Percentiles rank a stretch among this genome's conserved stretches.
These are phyloP conservation scores for Lactarius psammicola DNA, from an alignment of 768 basidiomycete genomes.

Conservation along the genomic window DNA sequence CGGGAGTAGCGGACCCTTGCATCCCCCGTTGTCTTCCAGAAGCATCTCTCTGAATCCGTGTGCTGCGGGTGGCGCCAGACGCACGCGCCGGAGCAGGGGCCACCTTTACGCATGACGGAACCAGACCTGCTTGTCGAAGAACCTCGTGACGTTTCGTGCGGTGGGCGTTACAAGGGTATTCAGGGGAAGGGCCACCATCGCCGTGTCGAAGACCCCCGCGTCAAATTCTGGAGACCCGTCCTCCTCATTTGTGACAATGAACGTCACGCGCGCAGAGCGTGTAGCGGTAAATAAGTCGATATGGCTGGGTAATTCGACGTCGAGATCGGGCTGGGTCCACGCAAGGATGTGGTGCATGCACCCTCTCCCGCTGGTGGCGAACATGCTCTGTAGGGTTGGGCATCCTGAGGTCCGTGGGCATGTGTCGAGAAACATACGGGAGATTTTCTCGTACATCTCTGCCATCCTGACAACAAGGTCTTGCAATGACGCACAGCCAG, in stretches of 20 bases:
- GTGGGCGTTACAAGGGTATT: too few relatives aligned
- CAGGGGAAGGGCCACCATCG: too few relatives aligned
- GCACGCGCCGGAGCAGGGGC: too few relatives aligned
- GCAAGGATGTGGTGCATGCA: not conserved
- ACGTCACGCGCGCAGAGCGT: not conserved
- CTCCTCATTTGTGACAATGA: not conserved
- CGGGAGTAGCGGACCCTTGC: too few relatives aligned
- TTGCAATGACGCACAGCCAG: not conserved
- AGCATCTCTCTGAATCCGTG: too few relatives aligned
- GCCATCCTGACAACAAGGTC: not conserved
- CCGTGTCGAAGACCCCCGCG: too few relatives aligned
- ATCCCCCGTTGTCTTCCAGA: too few relatives aligned
- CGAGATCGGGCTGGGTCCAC: not conserved
- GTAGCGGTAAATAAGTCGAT: not conserved
- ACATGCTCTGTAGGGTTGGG: not conserved
- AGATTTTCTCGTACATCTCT: not conserved
- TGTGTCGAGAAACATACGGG: not conserved
- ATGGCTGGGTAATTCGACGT: not conserved
- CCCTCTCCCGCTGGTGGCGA: not conserved
- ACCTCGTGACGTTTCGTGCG: fast-evolving
- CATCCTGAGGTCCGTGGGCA: constrained; percentile 7
- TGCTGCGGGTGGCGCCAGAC: too few relatives aligned
- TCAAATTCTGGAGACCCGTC: not conserved
- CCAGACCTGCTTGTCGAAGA: too few relatives aligned
- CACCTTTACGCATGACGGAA: too few relatives aligned